Conservation (phyloP, 1,139 yeast genomes). For the Suhomyces atakaporum region DNA sequence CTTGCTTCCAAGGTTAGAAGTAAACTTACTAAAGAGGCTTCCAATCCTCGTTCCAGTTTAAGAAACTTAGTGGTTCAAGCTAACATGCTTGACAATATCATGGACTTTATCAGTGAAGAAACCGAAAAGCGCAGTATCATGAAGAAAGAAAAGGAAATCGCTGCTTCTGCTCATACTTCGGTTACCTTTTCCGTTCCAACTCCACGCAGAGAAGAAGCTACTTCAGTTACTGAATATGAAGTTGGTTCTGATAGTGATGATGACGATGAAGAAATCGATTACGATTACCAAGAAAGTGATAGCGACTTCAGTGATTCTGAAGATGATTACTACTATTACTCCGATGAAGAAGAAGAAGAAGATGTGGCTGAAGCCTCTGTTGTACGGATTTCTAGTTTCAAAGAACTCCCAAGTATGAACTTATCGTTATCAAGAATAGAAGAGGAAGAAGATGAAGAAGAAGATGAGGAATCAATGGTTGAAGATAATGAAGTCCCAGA, state of each 20-base stretch:
- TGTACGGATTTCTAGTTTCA: slow-evolving; percentile 14
- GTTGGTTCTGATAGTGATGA: slow-evolving; percentile 18
- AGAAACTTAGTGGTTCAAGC: slow-evolving; percentile 73
- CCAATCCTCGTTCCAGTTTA: slow-evolving; percentile 59
- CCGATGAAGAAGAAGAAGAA: slow-evolving; percentile 21
- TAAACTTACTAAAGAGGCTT: slow-evolving; percentile 68
- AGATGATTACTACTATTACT: slow-evolving; percentile 32
- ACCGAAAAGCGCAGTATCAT: slow-evolving; percentile 28
- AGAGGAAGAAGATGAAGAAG: slow-evolving; percentile 31
- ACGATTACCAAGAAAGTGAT: slow-evolving; percentile 23
- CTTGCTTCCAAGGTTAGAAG: slow-evolving; percentile 70
- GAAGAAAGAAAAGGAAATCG: slow-evolving; percentile 10
- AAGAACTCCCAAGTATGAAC: slow-evolving; percentile 28
- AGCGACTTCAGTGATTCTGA: slow-evolving; percentile 18
- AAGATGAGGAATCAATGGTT: slow-evolving; percentile 15
- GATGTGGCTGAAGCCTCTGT: slow-evolving; percentile 4
- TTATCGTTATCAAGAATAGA: slow-evolving; percentile 23
- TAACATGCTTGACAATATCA: slow-evolving; percentile 67
- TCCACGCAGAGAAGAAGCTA: slow-evolving; percentile 11
- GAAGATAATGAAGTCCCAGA: slow-evolving; percentile 27
- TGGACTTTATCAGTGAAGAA: slow-evolving; percentile 51
- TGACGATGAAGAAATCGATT: slow-evolving; percentile 19
- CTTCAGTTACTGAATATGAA: slow-evolving; percentile 26
- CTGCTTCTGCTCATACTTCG: slow-evolving; percentile 7
- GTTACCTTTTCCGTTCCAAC: slow-evolving; percentile 16